Evolutionary conservation across 768 basidiomycete genomes (phyloP).

Genomic region (Russula emetica): DNA sequence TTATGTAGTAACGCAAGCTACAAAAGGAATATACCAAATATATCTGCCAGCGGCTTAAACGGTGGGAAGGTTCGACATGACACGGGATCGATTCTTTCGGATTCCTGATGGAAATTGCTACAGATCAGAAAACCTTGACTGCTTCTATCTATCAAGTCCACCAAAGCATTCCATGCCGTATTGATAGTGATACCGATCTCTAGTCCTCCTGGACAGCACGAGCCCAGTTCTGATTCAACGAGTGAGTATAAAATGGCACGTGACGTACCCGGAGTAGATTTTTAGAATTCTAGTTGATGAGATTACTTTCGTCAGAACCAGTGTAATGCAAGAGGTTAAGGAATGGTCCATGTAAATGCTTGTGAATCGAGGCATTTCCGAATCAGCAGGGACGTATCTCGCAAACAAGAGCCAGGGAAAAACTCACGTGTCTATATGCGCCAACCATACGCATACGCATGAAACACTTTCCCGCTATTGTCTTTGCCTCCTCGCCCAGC

Average conservation of each 20-base stretch:
- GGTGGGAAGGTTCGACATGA: conserved; percentile 33
- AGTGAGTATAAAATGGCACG: conserved; percentile 31
- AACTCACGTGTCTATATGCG: conserved; percentile 52
- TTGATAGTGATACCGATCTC: conserved; percentile 26
- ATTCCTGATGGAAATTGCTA: conserved; percentile 29
- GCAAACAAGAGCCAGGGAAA: conserved; percentile 20
- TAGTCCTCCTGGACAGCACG: conserved; percentile 20
- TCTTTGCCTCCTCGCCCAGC: conserved; percentile 46
- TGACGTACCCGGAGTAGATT: neutral
- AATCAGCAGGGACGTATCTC: neutral
- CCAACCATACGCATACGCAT: conserved; percentile 55
- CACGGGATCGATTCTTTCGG: neutral
- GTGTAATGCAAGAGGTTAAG: conserved; percentile 52
- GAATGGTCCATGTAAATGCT: conserved; percentile 55
- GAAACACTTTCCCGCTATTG: conserved; percentile 52
- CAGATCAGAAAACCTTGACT: conserved; percentile 36
- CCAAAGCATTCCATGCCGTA: conserved; percentile 28
- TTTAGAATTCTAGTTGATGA: neutral
- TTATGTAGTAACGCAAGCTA: conserved; percentile 39
- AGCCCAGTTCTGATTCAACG: conserved; percentile 34
- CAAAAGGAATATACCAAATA: conserved; percentile 31
- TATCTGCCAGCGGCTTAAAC: conserved; percentile 36
- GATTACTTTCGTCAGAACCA: conserved; percentile 32
- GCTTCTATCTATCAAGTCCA: conserved; percentile 37
- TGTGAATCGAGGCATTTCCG: conserved; percentile 9